Base-by-base conservation (phyloP, 1,284 basidiomycete genomes). In the Pterula multifida region DNA sequence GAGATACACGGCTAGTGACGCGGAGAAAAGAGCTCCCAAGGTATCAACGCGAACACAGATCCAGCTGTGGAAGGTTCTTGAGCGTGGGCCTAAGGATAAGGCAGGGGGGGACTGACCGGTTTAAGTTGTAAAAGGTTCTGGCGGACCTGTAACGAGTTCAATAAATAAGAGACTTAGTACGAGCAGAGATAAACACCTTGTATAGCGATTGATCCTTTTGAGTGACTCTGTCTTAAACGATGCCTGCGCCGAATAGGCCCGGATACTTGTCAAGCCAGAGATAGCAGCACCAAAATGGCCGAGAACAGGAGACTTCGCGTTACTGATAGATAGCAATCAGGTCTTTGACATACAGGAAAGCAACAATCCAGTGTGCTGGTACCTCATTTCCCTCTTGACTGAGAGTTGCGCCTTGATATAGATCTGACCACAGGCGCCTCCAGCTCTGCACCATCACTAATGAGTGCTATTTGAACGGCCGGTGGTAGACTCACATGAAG, bases 381-480 rank as follows among this genome's bases (percentile, higher is more conserved):
- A 85, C 36, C 75, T 78, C 79, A 80, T 80, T 59, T 85, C 78
- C n/a, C 81, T 72, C 59, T 89, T 90, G 45, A 88, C 81, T 12
- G 80, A 77, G 23, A 89, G 67, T 61, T 90, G 86, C 15, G 80
- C 79, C 57, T 78, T 77, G 58, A 89, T 84, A 57, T 79, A 81
- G 39, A 81, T 61, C 52, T 67, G 77, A 26, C 49, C 39, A 39
- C 49, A 28, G 19, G 32, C 28, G 46, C n/a, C 36, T 24, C 39
- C 21, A 26, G 13, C 42, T 39, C 19, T 48, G 48, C 26, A 39
- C 17, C 36, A 42, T 3, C 6, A 21, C 23, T 22, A 49, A 24
- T n/a, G 45, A n/a, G 13, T 26, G 25, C 2, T 52, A 15, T 19
- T 13, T 42, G 17, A 17, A 48, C 67, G 68, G n/a, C 58, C 61